Evolutionary conservation across 1,284 basidiomycete species (phyloP).

Genomic region (Chalciporus sp.): DNA sequence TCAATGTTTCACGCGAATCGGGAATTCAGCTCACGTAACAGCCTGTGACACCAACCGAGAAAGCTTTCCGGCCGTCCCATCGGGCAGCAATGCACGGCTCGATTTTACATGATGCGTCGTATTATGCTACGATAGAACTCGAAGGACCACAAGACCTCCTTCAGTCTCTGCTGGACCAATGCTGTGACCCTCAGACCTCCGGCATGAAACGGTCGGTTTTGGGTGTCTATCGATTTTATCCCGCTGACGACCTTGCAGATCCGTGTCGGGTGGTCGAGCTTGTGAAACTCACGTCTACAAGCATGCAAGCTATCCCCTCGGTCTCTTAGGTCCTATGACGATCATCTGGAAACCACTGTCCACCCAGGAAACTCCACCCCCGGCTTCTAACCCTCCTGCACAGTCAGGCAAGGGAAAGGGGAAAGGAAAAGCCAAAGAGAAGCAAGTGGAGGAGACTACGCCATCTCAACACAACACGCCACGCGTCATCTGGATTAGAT

Average conservation of each 20-base stretch:
- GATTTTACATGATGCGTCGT: constrained; percentile 88
- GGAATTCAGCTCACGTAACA: constrained; percentile 24
- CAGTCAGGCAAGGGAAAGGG: constrained; percentile 18
- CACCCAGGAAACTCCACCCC: constrained; percentile 1
- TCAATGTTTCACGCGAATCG: background rate
- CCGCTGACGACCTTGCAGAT: constrained; percentile 42
- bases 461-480: constrained; percentile 1
- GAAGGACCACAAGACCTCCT: constrained; percentile 62
- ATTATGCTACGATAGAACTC: constrained; percentile 75
- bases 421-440: constrained; percentile 20
- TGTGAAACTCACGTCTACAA: constrained; percentile 68
- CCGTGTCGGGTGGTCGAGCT: constrained; percentile 54
- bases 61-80: constrained; percentile 86
- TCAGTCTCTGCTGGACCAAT: constrained; percentile 51
- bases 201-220: constrained; percentile 55
- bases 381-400: background rate
- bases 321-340: constrained; percentile 69
- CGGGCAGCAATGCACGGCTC: constrained; percentile 82
- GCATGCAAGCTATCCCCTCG: constrained; percentile 65
- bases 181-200: constrained; percentile 65
- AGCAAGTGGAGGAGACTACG: constrained; percentile 18
- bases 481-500: constrained; percentile 71
- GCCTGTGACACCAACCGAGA: constrained; percentile 86
- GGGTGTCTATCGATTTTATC: background rate
- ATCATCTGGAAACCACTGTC: constrained; percentile 68